Evolutionary conservation across 352 stramenopile species (phyloP), one percentile per base, ranked within the genome.

Genomic region (Pythium aquatile): DNA sequence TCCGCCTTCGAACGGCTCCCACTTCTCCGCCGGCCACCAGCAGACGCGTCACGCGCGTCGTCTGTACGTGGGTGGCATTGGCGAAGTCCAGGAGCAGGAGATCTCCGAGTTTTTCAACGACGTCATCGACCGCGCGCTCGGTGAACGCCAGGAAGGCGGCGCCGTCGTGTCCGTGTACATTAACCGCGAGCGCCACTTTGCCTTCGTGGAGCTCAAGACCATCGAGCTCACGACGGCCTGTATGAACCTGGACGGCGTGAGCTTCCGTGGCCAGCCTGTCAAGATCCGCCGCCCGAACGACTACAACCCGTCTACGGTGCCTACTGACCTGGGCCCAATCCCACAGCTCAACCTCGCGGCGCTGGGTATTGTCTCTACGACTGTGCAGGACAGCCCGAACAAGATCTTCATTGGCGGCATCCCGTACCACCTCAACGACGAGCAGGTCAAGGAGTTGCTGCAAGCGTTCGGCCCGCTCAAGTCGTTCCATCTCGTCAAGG

Each of bases 331-430:
- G 0, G 90, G 90, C 17, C 83, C 88, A n/a, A 91, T 96, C 54
- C 89, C 91, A 29, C 66, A 91, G 65, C 77, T 98, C 17, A 94
- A 98, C 72, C 66, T 97, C 28, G 88, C 88, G 26, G 90, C 89
- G 17, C 74, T 99, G 13, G 96, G 97, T 0, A 98, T 99, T 63
- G 85, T 99, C 20, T 97, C 87, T n/a, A 91, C 82, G 9, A 98
- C 88, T 35, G 96, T 99, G 39, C 87, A 84, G 26, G 96, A 99
- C 78, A 94, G 96, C n/a, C 97, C 97, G 8, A 97, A 98, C 75
- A 99, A 99, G 74, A 93, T 99, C 59, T 99, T 99, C 69, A 93
- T 99, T 48, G 97, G 97, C 26, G 97, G 94, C 44, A 79, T 99
- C 29, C 97, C 97, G 37, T 98, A 99, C 78, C 91, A 99, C 66